Evolutionary conservation across 306 rosid genomes (phyloP).

Genomic region (Styphnolobium japonicum): DNA sequence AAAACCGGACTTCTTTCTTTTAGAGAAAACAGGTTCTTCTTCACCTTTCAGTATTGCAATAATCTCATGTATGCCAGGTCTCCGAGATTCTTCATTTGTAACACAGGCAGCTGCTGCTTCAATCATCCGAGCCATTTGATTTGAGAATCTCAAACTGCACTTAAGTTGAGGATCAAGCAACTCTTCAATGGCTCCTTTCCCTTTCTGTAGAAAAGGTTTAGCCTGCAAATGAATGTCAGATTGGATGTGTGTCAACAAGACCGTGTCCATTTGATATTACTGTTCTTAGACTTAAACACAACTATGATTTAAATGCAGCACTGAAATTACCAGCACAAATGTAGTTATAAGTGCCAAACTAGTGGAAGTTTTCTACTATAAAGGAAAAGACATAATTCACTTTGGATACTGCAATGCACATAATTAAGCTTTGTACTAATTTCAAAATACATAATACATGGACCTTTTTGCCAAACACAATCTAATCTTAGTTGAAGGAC

Average conservation of each 20-base stretch:
- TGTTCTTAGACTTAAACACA: neutral
- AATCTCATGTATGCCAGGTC: conserved; percentile 76
- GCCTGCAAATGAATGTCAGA: conserved; percentile 52
- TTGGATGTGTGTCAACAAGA: conserved; percentile 11
- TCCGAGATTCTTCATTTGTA: conserved; percentile 78
- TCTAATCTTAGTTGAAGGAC: neutral
- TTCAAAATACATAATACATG: neutral
- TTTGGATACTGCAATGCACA: conserved; percentile 12
- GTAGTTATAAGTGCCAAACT: neutral
- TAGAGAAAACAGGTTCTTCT: conserved; percentile 51
- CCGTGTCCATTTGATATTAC: neutral
- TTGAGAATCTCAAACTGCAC: conserved; percentile 53
- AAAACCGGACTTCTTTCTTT: conserved; percentile 67
- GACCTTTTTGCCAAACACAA: neutral
- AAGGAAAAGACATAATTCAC: neutral
- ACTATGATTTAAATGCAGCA: too few species aligned
- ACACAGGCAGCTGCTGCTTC: conserved; percentile 90
- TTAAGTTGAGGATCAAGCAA: conserved; percentile 77
- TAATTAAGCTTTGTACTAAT: neutral
- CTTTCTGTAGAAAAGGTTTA: conserved; percentile 78
- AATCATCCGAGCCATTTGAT: conserved; percentile 71
- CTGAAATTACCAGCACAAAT: neutral
- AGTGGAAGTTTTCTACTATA: neutral
- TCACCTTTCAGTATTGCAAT: conserved; percentile 81
- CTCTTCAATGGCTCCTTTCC: conserved; percentile 85